These are phyloP conservation scores for Ogataea pilisensis DNA, from an alignment of 805 yeast species.

Conservation along the genomic window DNA sequence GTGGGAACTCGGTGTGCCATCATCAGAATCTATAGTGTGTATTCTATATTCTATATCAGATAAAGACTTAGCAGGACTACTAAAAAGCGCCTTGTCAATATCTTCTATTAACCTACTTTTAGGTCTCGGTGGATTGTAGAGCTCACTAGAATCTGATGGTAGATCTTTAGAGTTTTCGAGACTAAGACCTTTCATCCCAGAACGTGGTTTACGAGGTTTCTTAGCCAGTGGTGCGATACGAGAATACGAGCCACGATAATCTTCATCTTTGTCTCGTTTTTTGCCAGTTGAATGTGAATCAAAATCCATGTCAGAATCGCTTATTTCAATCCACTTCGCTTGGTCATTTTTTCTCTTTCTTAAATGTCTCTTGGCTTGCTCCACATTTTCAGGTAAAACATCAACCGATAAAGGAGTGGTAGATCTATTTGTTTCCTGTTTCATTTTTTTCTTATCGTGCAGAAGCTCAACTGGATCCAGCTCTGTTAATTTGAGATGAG, in stretches of 20 bases:
- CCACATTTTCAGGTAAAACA: not conserved
- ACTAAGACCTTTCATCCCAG: not conserved
- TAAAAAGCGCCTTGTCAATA: not conserved
- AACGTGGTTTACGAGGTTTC: not conserved
- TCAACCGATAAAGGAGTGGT: not conserved
- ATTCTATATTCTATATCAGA: not conserved
- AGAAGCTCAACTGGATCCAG: not conserved
- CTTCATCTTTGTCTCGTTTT: not conserved
- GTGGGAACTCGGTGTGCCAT: not conserved
- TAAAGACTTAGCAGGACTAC: not conserved
- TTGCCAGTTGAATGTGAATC: not conserved
- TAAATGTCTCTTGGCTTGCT: not conserved
- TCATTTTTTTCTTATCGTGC: too few relatives aligned
- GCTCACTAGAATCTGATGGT: not conserved
- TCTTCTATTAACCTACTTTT: not conserved
- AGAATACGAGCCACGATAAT: not conserved
- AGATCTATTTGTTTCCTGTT: not conserved
- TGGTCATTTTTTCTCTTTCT: not conserved
- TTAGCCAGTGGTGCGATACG: not conserved
- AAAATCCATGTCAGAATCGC: not conserved
- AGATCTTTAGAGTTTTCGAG: not conserved
- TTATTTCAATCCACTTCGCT: not conserved
- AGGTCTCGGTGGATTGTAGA: not conserved
- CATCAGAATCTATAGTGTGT: not conserved
- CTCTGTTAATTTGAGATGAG: not conserved